Evolutionary conservation across 2,329 filamentous ascomycete genomes (phyloP), one percentile per base, ranked within the genome.

Genomic region (Curvularia sp.): DNA sequence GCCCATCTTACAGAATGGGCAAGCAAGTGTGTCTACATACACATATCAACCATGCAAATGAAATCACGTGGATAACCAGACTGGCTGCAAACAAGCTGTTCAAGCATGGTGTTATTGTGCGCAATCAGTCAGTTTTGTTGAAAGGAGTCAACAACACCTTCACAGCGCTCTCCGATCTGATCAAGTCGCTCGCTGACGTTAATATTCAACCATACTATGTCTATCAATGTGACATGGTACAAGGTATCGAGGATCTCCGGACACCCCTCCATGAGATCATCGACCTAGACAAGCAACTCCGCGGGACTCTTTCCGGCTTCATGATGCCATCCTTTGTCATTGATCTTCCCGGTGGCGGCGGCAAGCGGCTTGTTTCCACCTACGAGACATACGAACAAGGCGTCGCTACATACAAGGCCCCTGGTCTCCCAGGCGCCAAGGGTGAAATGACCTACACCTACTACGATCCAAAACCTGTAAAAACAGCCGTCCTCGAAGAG

Each of bases 121-220:
- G 86, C 28, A 88, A 88, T 70, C 86, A 89, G 74, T 80, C 80
- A 5, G 87, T 89, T 0, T 70, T 89, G 41, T 76, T 89, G 9
- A 81, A 80, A 2, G 86, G 84, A 0, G 79, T 89, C 55, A 89
- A 89, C 63, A 85, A 88, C 65, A 75, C 81, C 48, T 66, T 81
- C 5, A 72, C 75, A 1, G 85, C 83, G 5, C 87, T 89, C 81
- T 77, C 78, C 5, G 67, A 67, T 4, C 77, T 89, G 41, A 85
- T 89, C 39, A 79, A 81, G 31, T 77, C 72, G 48, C 78, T 89
- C 24, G 82, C 84, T 1, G 81, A 85, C 61, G 84, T 85, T 59
- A 84, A 83, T 43, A 82, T 89, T 47, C 76, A 82, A 49, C 86
- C 86, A 82, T 89, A 89, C 71, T 89, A 89, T 65, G 83, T 89